A percentile compares a stretch with the other conserved stretches of the same genome.
These are phyloP conservation scores for Mycena venus DNA, from an alignment of 768 basidiomycete species.

Conservation along the genomic window DNA sequence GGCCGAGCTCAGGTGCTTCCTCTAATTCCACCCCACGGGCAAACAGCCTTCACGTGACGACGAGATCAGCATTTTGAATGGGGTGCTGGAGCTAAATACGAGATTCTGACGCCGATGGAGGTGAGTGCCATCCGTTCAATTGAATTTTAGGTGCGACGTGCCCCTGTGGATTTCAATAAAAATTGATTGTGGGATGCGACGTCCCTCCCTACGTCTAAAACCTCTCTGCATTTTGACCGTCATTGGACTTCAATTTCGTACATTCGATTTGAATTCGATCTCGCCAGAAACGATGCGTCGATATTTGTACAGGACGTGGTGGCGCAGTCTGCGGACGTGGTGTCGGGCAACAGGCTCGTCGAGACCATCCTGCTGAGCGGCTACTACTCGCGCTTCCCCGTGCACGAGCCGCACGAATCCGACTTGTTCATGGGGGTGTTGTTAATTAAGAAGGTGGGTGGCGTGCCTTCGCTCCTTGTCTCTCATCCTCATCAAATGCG, in stretches of 20 bases:
- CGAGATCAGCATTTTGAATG: no score
- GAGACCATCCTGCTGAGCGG: constrained; percentile 47
- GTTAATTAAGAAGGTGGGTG: constrained; percentile 67
- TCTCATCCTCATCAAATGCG: no score
- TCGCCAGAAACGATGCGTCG: neutral
- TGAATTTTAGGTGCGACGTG: neutral
- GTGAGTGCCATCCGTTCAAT: constrained; percentile 46
- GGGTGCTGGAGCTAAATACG: no score
- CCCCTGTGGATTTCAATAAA: no score
- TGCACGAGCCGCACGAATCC: constrained; percentile 66
- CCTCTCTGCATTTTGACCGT: neutral
- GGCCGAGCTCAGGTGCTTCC: no score
- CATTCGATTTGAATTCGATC: neutral
- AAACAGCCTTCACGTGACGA: no score
- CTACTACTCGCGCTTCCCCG: constrained; percentile 80
- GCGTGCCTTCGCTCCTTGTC: constrained; percentile 52
- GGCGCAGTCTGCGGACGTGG: constrained; percentile 80
- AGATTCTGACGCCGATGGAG: constrained; percentile 86
- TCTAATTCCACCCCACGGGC: no score
- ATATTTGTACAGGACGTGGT: neutral
- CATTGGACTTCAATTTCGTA: neutral
- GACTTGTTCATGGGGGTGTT: constrained; percentile 73
- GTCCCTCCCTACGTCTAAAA: neutral
- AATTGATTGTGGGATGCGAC: no score
- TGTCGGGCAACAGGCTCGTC: constrained; percentile 44